Percentiles rank a stretch among this genome's conserved stretches.
Evolutionary conservation across 2,329 filamentous ascomycete genomes (phyloP).

Genomic region (Penicillium janthinellum): DNA sequence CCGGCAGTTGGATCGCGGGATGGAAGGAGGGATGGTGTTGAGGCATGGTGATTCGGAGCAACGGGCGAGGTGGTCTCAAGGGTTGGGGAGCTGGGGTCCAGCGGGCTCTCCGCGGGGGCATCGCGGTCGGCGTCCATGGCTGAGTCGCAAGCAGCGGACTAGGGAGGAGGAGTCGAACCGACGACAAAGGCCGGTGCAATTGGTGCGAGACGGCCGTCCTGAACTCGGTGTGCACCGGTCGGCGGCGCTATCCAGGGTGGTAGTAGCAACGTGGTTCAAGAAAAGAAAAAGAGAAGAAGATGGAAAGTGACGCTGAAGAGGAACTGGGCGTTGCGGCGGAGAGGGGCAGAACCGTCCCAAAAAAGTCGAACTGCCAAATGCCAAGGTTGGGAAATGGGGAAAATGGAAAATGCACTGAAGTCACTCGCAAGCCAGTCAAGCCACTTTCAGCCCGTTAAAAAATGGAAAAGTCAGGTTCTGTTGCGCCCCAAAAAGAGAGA

Average conservation of each 20-base stretch:
- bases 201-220: conserved; percentile 22
- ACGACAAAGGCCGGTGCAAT: conserved; percentile 26
- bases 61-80: conserved; percentile 48
- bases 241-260: conserved; percentile 13
- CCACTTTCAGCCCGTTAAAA: not conserved
- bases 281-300: not conserved
- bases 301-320: not conserved
- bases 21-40: conserved; percentile 32
- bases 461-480: not conserved
- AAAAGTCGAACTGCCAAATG: not conserved
- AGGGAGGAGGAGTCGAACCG: conserved; percentile 17
- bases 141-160: conserved; percentile 2
- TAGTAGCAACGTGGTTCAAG: not conserved
- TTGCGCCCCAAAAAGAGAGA: not conserved
- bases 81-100: conserved; percentile 47
- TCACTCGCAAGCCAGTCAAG: conserved; percentile 4
- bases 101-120: conserved; percentile 10
- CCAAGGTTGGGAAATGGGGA: conserved; percentile 7
- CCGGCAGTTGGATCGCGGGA: conserved; percentile 26
- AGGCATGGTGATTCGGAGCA: conserved; percentile 20
- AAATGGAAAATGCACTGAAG: conserved; percentile 6
- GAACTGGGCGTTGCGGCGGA: conserved; percentile 5
- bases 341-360: conserved; percentile 9
- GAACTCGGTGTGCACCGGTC: conserved; percentile 13
- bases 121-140: conserved; percentile 22